Percentiles rank a stretch among this genome's conserved stretches.
phyloP scores from a whole-genome alignment of 2,329 filamentous ascomycete genomes.

The Xylariaceae sp. region DNA sequence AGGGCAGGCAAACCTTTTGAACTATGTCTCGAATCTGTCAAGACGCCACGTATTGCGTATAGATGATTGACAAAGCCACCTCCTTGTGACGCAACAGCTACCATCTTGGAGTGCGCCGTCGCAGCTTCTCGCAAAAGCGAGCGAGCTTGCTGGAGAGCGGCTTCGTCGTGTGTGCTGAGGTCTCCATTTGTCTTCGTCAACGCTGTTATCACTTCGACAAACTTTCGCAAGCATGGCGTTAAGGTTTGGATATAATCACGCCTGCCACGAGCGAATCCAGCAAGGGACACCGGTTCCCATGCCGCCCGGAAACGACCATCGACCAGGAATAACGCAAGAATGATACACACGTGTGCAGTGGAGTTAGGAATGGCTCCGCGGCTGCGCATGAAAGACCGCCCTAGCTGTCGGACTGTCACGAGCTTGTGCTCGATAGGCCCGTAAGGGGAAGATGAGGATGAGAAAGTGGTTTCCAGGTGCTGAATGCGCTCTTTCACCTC shows the following conservation, averaged over 20 bases:
- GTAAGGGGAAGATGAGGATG: not conserved
- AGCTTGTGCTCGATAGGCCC: conserved; percentile 7
- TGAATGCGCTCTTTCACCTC: conserved; percentile 3
- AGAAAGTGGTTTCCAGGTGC: not conserved
- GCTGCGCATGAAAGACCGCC: conserved; percentile 4
- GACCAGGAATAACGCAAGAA: conserved; percentile 11
- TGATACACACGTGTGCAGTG: conserved; percentile 10
- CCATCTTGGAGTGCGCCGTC: not conserved
- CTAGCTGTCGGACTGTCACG: conserved; percentile 3
- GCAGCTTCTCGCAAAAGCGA: conserved; percentile 5
- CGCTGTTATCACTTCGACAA: conserved; percentile 8
- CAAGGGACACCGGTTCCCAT: conserved; percentile 14
- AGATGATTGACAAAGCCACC: conserved; percentile 9
- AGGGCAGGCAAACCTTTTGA: conserved; percentile 1
- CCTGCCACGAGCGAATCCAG: conserved; percentile 7
- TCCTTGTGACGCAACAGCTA: conserved; percentile 4
- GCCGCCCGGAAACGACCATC: conserved; percentile 12
- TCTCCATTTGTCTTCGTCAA: not conserved
- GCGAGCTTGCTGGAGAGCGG: not conserved
- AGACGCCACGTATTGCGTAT: conserved; percentile 9
- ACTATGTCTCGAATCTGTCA: not conserved
- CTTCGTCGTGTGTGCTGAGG: not conserved
- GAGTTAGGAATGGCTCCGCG: conserved; percentile 9
- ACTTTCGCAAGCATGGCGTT: conserved; percentile 6
- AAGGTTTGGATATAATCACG: conserved; percentile 18